Evolutionary conservation across 345 rosid genomes (phyloP).

Genomic region (Brassica nigra): DNA sequence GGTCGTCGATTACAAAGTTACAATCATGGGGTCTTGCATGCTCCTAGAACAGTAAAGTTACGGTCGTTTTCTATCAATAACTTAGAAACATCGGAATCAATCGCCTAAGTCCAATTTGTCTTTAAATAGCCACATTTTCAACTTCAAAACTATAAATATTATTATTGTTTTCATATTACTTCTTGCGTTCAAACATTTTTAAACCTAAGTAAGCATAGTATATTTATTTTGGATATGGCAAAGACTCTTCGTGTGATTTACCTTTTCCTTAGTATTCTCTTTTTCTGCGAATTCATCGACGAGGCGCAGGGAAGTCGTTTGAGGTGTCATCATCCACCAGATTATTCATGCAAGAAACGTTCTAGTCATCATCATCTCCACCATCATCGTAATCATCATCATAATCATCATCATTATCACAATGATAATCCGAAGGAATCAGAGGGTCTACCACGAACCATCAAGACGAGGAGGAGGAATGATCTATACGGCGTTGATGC

Average conservation of each 20-base stretch:
- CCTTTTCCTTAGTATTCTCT: constrained; percentile 21
- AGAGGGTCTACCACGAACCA: neutral
- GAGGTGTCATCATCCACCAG: constrained; percentile 23
- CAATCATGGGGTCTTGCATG: constrained; percentile 30
- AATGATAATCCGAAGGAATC: constrained; percentile 3
- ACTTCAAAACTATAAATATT: constrained; percentile 28
- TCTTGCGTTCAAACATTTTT: constrained; percentile 14
- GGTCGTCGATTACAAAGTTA: constrained; percentile 2
- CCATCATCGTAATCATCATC: neutral
- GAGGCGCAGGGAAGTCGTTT: constrained; percentile 35
- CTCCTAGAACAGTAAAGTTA: constrained; percentile 32
- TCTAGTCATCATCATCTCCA: constrained; percentile 18
- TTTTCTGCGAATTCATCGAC: constrained; percentile 26
- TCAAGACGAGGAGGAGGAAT: constrained; percentile 15
- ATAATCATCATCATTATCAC: constrained; percentile 6
- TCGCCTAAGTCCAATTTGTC: constrained; percentile 25
- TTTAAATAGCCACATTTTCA: constrained; percentile 38
- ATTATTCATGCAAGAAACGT: constrained; percentile 25
- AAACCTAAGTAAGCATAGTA: constrained; percentile 12
- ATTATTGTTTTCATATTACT: neutral
- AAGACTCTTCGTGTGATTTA: constrained; percentile 28
- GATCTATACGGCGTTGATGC: constrained; percentile 26
- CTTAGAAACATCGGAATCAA: constrained; percentile 25
- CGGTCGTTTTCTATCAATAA: constrained; percentile 35
- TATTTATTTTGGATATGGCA: constrained; percentile 23